Evolutionary conservation across 1,284 basidiomycete species (phyloP), one percentile per base, ranked within the genome.

Genomic region (Ceratobasidium sp.): DNA sequence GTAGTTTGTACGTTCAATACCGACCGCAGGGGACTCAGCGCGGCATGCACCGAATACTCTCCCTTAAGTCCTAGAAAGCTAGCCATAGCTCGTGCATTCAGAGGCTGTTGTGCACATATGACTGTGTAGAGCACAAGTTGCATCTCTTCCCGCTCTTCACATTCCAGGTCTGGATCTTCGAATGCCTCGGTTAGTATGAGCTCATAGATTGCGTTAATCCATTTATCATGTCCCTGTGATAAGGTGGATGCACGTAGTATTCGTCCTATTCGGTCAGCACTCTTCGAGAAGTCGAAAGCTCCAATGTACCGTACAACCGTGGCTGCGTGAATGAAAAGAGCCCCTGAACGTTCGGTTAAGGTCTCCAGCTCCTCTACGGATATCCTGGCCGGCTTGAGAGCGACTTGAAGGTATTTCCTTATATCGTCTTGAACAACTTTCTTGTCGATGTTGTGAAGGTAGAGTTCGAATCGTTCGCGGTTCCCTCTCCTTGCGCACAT

Each of bases 231-330:
- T 28, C 20, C 35, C 7, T 8, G n/a, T 3, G 42, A 13, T 10
- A 17, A n/a, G 2, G 37, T 53, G 15, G 58, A 39, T 8, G 28
- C 45, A 7, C 35, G 6, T 3, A 75, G 45, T 1, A 75, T 49
- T 2, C 3, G 8, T 28, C 15, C 33, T 6, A 75, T 45, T 54
- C 71, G 26, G 3, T 42, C 28, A 33, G 47, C 23, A n/a, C 35
- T 53, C n/a, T 17, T 35, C 20, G 42, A 11, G 33, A 64, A 75
- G n/a, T 39, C 23, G 1, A 6, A 8, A 39, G 15, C 42, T 10
- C 71, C 42, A n/a, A 75, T 23, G 35, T 60, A 77, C 28, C 58
- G 60, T 26, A 66, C 45, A 28, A 33, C 31, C 3, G 64, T 66
- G 17, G 64, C 64, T 10, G 64, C 64, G n/a, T 66, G 51, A 15